Base-by-base conservation (phyloP, 768 basidiomycete genomes). In the Hygrocybe punicea region DNA sequence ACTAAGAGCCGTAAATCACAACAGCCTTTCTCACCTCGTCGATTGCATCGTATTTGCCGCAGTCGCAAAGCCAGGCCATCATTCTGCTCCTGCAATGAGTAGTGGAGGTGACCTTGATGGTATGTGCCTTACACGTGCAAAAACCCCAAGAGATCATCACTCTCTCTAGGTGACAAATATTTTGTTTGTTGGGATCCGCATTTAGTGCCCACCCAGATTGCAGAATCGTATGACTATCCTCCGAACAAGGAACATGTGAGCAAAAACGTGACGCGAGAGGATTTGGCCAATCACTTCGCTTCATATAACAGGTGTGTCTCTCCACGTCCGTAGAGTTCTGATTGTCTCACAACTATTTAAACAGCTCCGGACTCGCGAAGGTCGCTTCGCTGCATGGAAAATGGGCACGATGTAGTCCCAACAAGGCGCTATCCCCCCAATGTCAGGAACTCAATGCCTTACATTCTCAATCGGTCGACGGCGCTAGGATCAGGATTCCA, bases 361-460 rank as follows among this genome's bases (percentile, higher is more conserved):
- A 34, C 46, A 86, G 85, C 23, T 78, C 81, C 42, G 78, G 82
- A 3, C 76, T 87, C 16, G 86, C 83, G 0, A 75, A 76, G 50
- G 79, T 85, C 1, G 74, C 81, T 1, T 74, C 80, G 10, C 70
- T 87, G 14, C 85, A 87, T 56, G 73, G 74, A 2, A 81, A 82
- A 66, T 87, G 86, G 86, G 78, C 79, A 49, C 76, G 80, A 2
- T 71, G 70, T 40, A 81, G 78, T 55, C 78, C 81, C 0, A 67
- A 77, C 48, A 85, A 85, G 25, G 85, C 85, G 0, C 71, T 86
- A 60, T 80, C 82, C 62, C 68, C 78, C 0, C 81, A 88, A 69
- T 88, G 85, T 60, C 86, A 87, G 62, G 85, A 88, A 62, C 73
- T 88, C 23, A 87, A 87, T 58, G 86, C 85, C 0, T 69, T 88